Percentiles rank a stretch among this genome's conserved stretches.
Evolutionary conservation across 495 filamentous ascomycete genomes (phyloP).

Genomic region (Venustampulla echinocandica): DNA sequence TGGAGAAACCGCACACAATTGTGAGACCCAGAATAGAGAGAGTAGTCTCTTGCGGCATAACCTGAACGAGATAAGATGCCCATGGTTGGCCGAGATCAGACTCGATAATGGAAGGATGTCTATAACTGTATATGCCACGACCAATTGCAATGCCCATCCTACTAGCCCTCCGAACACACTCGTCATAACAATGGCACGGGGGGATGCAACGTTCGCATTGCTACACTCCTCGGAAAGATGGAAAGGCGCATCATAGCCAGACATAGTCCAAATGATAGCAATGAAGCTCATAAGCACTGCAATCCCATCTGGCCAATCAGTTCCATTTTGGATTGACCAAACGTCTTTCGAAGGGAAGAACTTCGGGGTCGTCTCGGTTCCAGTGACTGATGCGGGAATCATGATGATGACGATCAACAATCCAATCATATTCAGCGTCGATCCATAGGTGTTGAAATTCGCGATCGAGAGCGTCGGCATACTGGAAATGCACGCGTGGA

Average conservation of each 20-base stretch:
- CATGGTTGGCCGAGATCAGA: slow-evolving; percentile 68
- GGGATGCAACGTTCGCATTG: slow-evolving; percentile 66
- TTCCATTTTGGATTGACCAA: slow-evolving; percentile 63
- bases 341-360: slow-evolving; percentile 56
- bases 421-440: slow-evolving; percentile 64
- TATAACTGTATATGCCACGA: slow-evolving; percentile 72
- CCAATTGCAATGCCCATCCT: slow-evolving; percentile 68
- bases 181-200: slow-evolving; percentile 70
- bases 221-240: slow-evolving; percentile 72
- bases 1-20: slow-evolving; percentile 68
- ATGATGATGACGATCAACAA: slow-evolving; percentile 59
- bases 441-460: slow-evolving; percentile 66
- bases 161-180: slow-evolving; percentile 57
- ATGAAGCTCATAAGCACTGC: slow-evolving; percentile 73
- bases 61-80: slow-evolving; percentile 65
- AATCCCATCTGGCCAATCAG: slow-evolving; percentile 62
- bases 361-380: slow-evolving; percentile 39
- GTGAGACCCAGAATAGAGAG: slow-evolving; percentile 60
- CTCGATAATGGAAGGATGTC: slow-evolving; percentile 51
- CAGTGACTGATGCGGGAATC: slow-evolving; percentile 52
- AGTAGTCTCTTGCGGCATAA: slow-evolving; percentile 56
- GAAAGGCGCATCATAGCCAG: slow-evolving; percentile 63
- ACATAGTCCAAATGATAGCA: slow-evolving; percentile 40
- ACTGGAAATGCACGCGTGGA: slow-evolving; percentile 63
- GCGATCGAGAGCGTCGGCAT: slow-evolving; percentile 70